Percentiles rank a stretch among this genome's conserved stretches.
phyloP scores from a whole-genome alignment of 2,329 filamentous ascomycete genomes.

The Zalaria sp. region DNA sequence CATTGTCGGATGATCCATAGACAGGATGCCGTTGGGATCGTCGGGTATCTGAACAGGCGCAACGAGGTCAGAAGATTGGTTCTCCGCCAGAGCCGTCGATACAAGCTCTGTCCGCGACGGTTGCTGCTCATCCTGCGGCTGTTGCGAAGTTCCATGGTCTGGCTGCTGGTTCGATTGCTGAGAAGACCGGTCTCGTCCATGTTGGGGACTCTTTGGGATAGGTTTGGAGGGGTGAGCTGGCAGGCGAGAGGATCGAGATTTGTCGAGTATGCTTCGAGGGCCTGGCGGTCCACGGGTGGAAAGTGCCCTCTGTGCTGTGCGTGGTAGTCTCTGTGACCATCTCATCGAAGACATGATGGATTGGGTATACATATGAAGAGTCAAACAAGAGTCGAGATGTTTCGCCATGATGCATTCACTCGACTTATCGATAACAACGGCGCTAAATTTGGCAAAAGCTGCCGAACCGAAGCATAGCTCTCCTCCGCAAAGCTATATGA shows the following conservation, averaged over 20 bases:
- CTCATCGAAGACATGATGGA: no score
- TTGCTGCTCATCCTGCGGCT: constrained; percentile 5
- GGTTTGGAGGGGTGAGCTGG: not conserved
- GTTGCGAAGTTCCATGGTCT: constrained; percentile 5
- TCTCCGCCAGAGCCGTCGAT: constrained; percentile 29
- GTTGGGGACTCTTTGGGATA: not conserved
- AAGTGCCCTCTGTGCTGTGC: not conserved
- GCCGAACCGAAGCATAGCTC: no score
- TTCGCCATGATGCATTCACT: no score
- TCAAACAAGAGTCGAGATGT: no score
- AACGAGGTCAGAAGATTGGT: constrained; percentile 34
- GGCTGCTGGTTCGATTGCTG: not conserved
- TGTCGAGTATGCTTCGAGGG: constrained; percentile 7
- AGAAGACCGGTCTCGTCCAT: constrained; percentile 3
- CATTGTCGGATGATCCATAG: constrained; percentile 42
- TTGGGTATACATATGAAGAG: no score
- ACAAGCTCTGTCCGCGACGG: constrained; percentile 26
- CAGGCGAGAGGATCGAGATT: constrained; percentile 2
- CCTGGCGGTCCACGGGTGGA: constrained; percentile 11
- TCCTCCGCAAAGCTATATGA: no score
- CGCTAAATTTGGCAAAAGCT: no score
- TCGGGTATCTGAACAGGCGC: constrained; percentile 48
- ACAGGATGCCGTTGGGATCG: constrained; percentile 45
- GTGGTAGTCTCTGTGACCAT: not conserved
- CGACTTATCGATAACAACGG: no score